phyloP scores from a whole-genome alignment of 1,284 basidiomycete species.

The Laetiporus sulphureus region DNA sequence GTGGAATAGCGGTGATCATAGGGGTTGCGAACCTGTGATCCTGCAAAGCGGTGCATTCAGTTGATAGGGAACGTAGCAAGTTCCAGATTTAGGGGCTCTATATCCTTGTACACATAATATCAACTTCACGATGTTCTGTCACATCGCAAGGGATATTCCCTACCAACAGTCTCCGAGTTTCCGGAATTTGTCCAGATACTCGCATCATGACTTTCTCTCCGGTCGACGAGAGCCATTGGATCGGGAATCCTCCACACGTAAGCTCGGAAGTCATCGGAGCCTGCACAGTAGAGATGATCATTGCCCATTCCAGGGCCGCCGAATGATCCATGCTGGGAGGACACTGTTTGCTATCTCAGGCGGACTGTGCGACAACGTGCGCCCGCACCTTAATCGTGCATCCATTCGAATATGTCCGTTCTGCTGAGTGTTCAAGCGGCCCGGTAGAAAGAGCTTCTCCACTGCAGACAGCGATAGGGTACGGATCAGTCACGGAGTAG shows the following conservation, averaged over 20 bases:
- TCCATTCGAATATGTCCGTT: slow-evolving; percentile 58
- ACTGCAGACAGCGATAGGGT: slow-evolving; percentile 63
- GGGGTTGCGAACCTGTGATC: slow-evolving; percentile 39
- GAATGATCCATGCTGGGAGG: slow-evolving; percentile 65
- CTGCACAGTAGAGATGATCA: slow-evolving; percentile 58
- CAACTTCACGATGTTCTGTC: too few species aligned
- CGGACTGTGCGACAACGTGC: not conserved
- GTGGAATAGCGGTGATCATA: not conserved
- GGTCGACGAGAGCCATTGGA: slow-evolving; percentile 33
- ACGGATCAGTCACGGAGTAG: slow-evolving; percentile 55
- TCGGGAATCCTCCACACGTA: slow-evolving; percentile 76
- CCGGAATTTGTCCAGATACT: slow-evolving; percentile 34
- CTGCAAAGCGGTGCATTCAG: slow-evolving; percentile 50
- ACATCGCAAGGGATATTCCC: slow-evolving; percentile 7
- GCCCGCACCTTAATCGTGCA: slow-evolving; percentile 67
- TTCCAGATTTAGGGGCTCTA: slow-evolving; percentile 27
- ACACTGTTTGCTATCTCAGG: not conserved
- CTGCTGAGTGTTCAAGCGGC: slow-evolving; percentile 32
- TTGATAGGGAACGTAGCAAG: slow-evolving; percentile 47
- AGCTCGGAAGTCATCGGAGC: slow-evolving; percentile 75
- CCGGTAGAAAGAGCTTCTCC: slow-evolving; percentile 49
- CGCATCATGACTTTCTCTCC: slow-evolving; percentile 34
- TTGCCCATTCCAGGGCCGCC: slow-evolving; percentile 47
- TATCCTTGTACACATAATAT: too few species aligned
- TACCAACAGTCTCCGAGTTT: slow-evolving; percentile 33